Conservation (phyloP, 1,284 basidiomycete genomes). For the Ganoderma sp. region DNA sequence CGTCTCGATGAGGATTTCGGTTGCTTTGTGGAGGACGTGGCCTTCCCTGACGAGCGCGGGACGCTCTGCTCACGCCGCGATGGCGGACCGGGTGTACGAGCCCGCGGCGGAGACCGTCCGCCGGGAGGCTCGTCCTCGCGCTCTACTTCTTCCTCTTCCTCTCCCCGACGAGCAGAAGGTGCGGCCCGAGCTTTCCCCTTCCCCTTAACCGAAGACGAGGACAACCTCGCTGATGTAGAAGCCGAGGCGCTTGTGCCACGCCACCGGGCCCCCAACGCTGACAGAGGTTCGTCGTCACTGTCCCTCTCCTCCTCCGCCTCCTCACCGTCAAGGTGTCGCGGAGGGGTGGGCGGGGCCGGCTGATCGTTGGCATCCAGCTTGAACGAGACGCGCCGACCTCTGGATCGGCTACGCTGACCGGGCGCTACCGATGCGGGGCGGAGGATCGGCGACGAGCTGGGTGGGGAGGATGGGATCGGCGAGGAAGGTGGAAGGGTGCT, state of each 20-base stretch:
- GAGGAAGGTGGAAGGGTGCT: conserved; percentile 55
- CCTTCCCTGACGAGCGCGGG: conserved; percentile 6
- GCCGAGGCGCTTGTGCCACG: not conserved
- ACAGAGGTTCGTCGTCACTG: conserved; percentile 13
- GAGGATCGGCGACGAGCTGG: conserved; percentile 29
- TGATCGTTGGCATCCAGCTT: conserved; percentile 36
- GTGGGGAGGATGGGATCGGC: conserved; percentile 41
- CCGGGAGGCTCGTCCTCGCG: conserved; percentile 15
- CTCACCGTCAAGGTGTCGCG: conserved; percentile 8
- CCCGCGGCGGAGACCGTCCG: conserved; percentile 28
- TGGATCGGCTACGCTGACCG: conserved; percentile 37
- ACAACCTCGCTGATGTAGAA: not conserved
- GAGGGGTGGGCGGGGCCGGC: conserved; percentile 26
- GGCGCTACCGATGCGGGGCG: conserved; percentile 28
- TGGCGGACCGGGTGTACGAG: conserved; percentile 39
- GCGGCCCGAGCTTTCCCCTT: conserved; percentile 32
- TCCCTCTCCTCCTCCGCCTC: conserved; percentile 10
- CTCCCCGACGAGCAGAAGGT: conserved; percentile 6
- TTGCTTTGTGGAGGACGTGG: not conserved
- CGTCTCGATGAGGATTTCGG: not conserved
- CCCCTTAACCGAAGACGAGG: conserved; percentile 16
- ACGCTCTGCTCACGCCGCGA: conserved; percentile 30
- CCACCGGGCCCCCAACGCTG: not conserved
- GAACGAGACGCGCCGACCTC: conserved; percentile 42
- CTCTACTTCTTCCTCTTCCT: conserved; percentile 26